These are phyloP conservation scores for Deuterostichococcus epilithicus DNA, from an alignment of 139 green algal genomes.

Conservation along the genomic window DNA sequence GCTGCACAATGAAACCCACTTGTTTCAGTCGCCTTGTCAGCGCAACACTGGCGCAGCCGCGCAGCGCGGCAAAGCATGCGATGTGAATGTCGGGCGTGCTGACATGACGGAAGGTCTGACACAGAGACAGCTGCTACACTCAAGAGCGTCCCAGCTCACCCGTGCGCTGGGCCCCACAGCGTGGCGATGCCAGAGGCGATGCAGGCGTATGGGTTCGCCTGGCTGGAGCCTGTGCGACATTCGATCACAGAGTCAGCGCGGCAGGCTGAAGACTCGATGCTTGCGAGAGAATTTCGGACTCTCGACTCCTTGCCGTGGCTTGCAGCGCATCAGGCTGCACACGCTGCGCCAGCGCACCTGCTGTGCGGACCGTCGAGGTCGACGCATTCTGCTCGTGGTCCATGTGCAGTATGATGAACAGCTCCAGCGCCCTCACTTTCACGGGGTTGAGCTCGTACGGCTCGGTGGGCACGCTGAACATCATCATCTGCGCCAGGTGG, in stretches of 20 bases:
- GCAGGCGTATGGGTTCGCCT: conserved; percentile 73
- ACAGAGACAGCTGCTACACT: no score
- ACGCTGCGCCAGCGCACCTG: conserved; percentile 15
- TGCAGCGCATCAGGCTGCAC: no score
- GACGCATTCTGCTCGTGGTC: conserved; percentile 73
- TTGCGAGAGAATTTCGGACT: no score
- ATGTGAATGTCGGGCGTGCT: no score
- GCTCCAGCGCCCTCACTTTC: conserved; percentile 45
- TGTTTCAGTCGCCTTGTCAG: no score
- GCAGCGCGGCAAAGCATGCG: no score
- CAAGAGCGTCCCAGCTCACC: not conserved
- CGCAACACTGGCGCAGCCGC: no score
- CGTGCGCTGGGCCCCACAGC: conserved; percentile 69
- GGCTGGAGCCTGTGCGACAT: conserved; percentile 38
- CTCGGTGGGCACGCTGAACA: conserved; percentile 38
- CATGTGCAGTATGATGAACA: conserved; percentile 68
- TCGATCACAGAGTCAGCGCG: not conserved
- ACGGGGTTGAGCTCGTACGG: conserved; percentile 44
- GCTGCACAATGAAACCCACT: no score
- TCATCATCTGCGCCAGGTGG: conserved; percentile 14
- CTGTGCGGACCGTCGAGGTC: conserved; percentile 58
- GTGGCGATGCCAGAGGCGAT: conserved; percentile 62
- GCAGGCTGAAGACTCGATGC: not conserved
- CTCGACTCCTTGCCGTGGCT: not conserved
- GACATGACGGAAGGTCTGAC: no score